phyloP scores from a whole-genome alignment of 257 asterid genomes.

The Orobanche coerulescens region DNA sequence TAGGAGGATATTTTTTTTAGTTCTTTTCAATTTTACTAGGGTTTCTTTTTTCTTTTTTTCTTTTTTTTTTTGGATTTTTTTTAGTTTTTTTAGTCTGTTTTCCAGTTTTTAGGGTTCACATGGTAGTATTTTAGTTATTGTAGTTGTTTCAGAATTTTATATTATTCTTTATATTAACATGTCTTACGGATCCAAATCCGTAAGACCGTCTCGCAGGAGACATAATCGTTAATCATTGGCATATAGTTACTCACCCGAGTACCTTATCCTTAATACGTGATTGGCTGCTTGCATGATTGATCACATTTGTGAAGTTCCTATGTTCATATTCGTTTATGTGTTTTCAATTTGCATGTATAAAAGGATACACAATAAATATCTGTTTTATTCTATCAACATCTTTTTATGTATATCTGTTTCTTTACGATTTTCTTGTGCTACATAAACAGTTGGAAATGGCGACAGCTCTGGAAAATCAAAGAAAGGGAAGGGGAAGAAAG shows the following conservation, averaged over 20 bases:
- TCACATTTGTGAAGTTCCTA: conserved; percentile 7
- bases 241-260: background rate
- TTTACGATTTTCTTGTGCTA: conserved; percentile 19
- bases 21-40: no score
- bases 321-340: background rate
- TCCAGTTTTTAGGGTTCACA: no score
- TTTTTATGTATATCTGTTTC: background rate
- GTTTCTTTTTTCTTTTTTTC: no score
- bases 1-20: no score
- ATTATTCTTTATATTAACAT: no score
- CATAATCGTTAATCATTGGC: no score
- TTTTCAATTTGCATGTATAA: background rate
- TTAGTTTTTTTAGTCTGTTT: no score
- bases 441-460: conserved; percentile 42
- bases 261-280: background rate
- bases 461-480: conserved; percentile 39
- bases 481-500: conserved; percentile 65
- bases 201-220: no score
- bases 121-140: no score
- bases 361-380: background rate
- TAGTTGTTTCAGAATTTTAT: no score
- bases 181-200: no score
- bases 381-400: background rate
- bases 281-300: conserved; percentile 10
- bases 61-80: no score